Evolutionary conservation across 441 rosid genomes (phyloP).

Genomic region (Bruguiera hainesii): DNA sequence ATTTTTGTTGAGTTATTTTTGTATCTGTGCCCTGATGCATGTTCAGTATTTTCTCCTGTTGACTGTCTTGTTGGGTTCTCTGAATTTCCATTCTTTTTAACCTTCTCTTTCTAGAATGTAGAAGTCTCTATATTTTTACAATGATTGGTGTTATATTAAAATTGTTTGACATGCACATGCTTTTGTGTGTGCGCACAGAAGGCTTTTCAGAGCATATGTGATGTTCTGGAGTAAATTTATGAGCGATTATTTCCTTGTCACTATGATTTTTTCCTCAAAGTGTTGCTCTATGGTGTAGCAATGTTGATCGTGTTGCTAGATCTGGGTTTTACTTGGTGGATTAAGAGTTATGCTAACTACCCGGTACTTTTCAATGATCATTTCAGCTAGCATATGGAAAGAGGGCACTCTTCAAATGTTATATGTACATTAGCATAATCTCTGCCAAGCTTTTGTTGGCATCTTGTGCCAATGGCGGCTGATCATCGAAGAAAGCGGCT

Average conservation of each 20-base stretch:
- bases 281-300: background rate
- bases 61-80: background rate
- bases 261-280: background rate
- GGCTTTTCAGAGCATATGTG: background rate
- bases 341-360: conserved; percentile 9
- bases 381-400: conserved; percentile 30
- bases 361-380: conserved; percentile 11
- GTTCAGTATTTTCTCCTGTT: background rate
- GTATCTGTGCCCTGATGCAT: too few species aligned
- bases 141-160: background rate
- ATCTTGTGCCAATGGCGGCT: conserved; percentile 66
- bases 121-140: background rate
- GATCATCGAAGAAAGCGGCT: conserved; percentile 75
- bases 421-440: conserved; percentile 20
- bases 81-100: background rate
- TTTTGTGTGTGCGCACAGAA: background rate
- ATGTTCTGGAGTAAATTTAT: background rate
- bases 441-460: conserved; percentile 26
- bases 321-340: background rate
- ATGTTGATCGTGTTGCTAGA: too few species aligned
- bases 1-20: too few species aligned
- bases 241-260: background rate
- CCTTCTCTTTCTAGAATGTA: background rate
- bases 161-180: background rate
- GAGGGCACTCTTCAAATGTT: conserved; percentile 19